Evolutionary conservation across 2,329 filamentous ascomycete genomes (phyloP).

Genomic region (Hirsutella thompsonii): DNA sequence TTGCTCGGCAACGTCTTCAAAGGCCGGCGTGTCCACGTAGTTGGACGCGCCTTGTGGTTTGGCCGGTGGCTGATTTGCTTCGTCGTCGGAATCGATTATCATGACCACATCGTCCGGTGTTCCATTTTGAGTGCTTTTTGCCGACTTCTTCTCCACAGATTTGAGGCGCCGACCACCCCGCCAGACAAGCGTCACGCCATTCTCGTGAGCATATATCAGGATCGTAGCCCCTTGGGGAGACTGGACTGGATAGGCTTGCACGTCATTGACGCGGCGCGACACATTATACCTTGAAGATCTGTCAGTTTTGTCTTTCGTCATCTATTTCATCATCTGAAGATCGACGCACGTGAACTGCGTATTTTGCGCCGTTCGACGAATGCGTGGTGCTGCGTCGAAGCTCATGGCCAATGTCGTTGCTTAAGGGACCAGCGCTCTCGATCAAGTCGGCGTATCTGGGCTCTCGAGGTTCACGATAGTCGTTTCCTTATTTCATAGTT

Average conservation of each 20-base stretch:
- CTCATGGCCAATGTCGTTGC: slow-evolving; percentile 15
- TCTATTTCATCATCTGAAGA: not conserved
- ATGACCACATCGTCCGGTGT: slow-evolving; percentile 40
- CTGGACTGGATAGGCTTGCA: slow-evolving; percentile 47
- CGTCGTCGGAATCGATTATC: slow-evolving; percentile 52
- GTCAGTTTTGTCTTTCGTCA: slow-evolving; percentile 4
- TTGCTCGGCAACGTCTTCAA: slow-evolving; percentile 39
- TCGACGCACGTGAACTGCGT: slow-evolving; percentile 32
- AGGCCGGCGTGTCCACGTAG: slow-evolving; percentile 43
- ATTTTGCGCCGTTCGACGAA: slow-evolving; percentile 34
- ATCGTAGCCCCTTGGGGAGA: slow-evolving; percentile 52
- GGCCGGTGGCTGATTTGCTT: slow-evolving; percentile 33
- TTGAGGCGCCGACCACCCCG: slow-evolving; percentile 50
- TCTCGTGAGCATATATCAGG: slow-evolving; percentile 50
- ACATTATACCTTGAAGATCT: slow-evolving; percentile 40
- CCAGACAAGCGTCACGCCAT: slow-evolving; percentile 49
- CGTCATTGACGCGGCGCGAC: slow-evolving; percentile 41
- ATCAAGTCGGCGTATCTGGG: not conserved
- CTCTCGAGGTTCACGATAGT: not conserved
- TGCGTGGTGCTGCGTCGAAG: slow-evolving; percentile 21
- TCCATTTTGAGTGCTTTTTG: slow-evolving; percentile 38
- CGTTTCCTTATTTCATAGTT: not conserved
- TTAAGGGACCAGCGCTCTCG: slow-evolving; percentile 5
- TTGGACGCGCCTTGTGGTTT: slow-evolving; percentile 17
- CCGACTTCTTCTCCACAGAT: slow-evolving; percentile 19